Base-by-base conservation (phyloP, 345 rosid species). In the Iberis pinnata region DNA sequence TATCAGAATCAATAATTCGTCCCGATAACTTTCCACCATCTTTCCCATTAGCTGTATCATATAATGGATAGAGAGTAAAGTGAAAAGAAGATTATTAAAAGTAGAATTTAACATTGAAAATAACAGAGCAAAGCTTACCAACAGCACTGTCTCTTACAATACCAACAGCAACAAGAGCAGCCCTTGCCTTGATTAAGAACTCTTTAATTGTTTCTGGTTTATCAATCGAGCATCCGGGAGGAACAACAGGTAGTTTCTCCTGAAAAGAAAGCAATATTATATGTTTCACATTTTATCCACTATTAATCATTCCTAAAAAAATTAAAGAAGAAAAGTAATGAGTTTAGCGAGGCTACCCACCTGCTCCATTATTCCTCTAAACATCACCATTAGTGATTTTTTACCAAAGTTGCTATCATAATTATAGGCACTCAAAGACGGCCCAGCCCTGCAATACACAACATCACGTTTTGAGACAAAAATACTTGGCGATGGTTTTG, bases 161-260 rank as follows among this genome's bases (percentile, higher is more conserved):
- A 73, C 98, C 98, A 61, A 92, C 98, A 18, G 98, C 81, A 52
- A 92, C 82, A 26, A 92, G 89, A 37, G 98, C 96, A 76, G 98
- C 98, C 74, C 76, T 92, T 39, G 95, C 98, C 73, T 81, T 92
- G 14, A 29, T 67, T 42, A 92, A 74, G 70, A 92, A 92, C 29
- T 87, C 95, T 70, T 75, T 80, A 67, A 77, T 71, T 19, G 90
- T 77, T 48, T 84, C 96, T 29, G 95, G 89, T 63, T 78, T 84
- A 59, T 84, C 98, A 41, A 86, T 61, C 42, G 77, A 82, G 81
- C 96, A 92, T 42, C 96, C 96, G 9, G 95, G 95, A 69, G 98
- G 98, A 43, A 84, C 76, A 74, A 87, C 95, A 20, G 98, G 96
- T 71, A 92, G 67, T 51, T 66, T 52, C 60, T 84, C 98, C 98